Evolutionary conservation across 2,329 filamentous ascomycete species (phyloP).

Genomic region (Curvularia eragrostidis): DNA sequence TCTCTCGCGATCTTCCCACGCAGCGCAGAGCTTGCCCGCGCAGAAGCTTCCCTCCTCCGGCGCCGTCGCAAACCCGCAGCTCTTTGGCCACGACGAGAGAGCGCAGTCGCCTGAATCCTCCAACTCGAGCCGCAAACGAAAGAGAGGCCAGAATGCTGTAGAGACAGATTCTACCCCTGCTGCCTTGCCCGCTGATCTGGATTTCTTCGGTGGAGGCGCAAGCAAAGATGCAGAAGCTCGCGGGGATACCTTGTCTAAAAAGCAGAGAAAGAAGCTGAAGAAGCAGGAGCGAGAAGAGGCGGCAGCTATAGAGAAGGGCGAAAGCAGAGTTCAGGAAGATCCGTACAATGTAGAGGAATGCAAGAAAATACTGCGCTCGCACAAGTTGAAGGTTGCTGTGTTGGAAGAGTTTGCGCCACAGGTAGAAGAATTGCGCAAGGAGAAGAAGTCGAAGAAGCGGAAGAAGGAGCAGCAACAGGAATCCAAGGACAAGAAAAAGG

Average conservation of each 20-base stretch:
- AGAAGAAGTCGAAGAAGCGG: conserved; percentile 63
- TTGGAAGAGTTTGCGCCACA: conserved; percentile 58
- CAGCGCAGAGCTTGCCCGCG: conserved; percentile 49
- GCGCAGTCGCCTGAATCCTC: conserved; percentile 46
- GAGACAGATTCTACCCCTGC: conserved; percentile 9
- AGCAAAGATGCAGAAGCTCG: conserved; percentile 16
- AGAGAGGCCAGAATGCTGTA: conserved; percentile 42
- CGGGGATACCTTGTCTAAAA: conserved; percentile 19
- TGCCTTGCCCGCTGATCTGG: conserved; percentile 46
- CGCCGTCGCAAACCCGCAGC: conserved; percentile 69
- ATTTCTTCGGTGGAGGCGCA: conserved; percentile 52
- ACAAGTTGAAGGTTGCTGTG: conserved; percentile 84
- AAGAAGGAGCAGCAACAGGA: conserved; percentile 50
- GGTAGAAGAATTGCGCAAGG: conserved; percentile 58
- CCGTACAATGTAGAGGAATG: conserved; percentile 72
- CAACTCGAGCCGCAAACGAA: conserved; percentile 51
- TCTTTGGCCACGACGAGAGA: conserved; percentile 60
- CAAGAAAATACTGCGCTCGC: conserved; percentile 74
- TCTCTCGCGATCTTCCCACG: conserved; percentile 72
- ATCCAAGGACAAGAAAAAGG: conserved; percentile 54
- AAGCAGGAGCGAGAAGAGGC: conserved; percentile 15
- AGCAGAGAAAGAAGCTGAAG: conserved; percentile 25
- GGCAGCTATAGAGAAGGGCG: conserved; percentile 6
- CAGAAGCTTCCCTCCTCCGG: conserved; percentile 69
- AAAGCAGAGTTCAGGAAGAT: conserved; percentile 15